Evolutionary conservation across 192 early-diverging fungal genomes (phyloP).

Genomic region (Jimgerdemannia flammicorona): DNA sequence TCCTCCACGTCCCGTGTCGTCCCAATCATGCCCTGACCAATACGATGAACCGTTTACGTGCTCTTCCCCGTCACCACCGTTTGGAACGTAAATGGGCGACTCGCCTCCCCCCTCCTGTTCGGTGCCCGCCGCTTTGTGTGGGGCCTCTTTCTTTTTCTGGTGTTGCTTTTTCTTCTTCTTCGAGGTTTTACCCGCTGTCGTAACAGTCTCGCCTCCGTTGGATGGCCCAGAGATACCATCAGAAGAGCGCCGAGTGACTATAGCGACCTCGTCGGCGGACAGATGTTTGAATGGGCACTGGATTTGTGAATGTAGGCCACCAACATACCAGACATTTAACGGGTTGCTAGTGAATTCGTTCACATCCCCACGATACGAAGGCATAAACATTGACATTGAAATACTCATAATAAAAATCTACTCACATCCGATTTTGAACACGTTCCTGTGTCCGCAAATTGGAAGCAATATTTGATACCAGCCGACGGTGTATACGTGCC

Average conservation of each 20-base stretch:
- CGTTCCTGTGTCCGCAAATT: background rate
- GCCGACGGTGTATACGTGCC: no score
- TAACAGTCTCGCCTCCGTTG: background rate
- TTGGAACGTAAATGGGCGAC: background rate
- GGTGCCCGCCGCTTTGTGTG: no score
- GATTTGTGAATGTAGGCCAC: background rate
- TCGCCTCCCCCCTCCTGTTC: background rate
- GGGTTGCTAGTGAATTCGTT: background rate
- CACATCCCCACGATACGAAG: background rate
- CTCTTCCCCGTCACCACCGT: no score
- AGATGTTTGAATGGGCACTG: background rate
- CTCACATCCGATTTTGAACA: background rate
- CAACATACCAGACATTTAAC: background rate
- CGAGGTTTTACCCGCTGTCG: background rate
- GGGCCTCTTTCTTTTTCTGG: background rate
- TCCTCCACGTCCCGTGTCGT: background rate
- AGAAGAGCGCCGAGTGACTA: background rate
- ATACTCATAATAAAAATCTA: background rate
- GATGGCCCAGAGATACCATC: background rate
- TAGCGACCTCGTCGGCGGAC: background rate
- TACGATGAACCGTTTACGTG: no score
- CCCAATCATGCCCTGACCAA: background rate
- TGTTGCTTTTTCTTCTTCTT: background rate
- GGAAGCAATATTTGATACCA: background rate
- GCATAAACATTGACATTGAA: background rate